Base-by-base conservation (phyloP, 2,329 filamentous ascomycete species). In the Rachicladosporium sp. region DNA sequence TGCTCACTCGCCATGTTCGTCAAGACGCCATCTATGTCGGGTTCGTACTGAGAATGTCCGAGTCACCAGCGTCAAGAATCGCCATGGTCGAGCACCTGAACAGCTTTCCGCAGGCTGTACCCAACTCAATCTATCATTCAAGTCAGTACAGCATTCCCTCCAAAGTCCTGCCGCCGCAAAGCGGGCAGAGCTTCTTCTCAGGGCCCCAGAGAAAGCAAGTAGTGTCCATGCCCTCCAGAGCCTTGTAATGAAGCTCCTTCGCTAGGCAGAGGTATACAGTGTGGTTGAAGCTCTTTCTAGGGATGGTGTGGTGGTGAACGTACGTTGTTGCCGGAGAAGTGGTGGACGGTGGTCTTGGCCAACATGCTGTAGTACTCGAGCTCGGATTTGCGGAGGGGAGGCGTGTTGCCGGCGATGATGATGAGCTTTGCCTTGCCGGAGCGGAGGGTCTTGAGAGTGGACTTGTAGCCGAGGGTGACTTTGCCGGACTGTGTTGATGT, bases 321-420 rank as follows among this genome's bases (percentile, higher is more conserved):
- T 81, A 96, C 89, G 79, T 96, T 96, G 81, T 93, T 94, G 61
- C 91, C 91, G 56, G 76, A 76, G 74, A 95, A 96, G 77, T 98
- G 91, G 77, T 96, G 89, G 61, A 96, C 89, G 52, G 82, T 80
- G 59, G 82, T 85, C 80, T 96, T 94, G 66, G 80, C 80, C 60
- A 93, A 69, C 85, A 91, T 91, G 65, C 77, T 77, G 74, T 88
- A 87, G 73, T 85, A 95, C 74, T 95, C 89, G 44, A 58, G 56
- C 76, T 96, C 89, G 61, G 78, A 85, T 82, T 96, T 98, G 69
- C 89, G 81, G 60, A 98, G 84, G 68, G 91, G 91, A 63, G 89
- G 88, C 55, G 88, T 94, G 78, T 98, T 96, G 71, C 84, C 87
- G 56, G 81, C 65, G 64, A 93, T 93, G 71, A 93, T 87, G 67